Percentiles rank a stretch among this genome's conserved stretches.
phyloP scores from a whole-genome alignment of 1,284 basidiomycete species.

The Inonotus obliquus region DNA sequence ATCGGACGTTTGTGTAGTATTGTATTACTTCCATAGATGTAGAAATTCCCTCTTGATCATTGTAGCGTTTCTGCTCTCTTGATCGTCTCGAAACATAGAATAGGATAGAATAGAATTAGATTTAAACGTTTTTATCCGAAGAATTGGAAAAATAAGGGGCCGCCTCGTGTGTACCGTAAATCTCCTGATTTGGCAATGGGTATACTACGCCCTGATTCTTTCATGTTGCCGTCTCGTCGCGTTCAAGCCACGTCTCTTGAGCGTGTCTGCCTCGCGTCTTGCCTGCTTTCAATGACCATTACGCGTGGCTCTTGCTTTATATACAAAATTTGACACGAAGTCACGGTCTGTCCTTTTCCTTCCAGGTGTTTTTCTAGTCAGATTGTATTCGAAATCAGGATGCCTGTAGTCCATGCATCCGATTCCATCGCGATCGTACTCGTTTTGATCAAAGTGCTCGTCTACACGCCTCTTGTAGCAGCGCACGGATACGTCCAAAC shows the following conservation, averaged over 20 bases:
- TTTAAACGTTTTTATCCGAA: background rate
- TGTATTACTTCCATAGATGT: slow-evolving; percentile 3
- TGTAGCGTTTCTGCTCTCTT: background rate
- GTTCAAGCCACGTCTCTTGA: background rate
- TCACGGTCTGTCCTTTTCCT: background rate
- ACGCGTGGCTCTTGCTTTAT: slow-evolving; percentile 2
- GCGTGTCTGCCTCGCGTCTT: slow-evolving; percentile 7
- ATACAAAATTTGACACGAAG: background rate
- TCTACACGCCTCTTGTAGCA: slow-evolving; percentile 6
- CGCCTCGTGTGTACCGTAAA: background rate
- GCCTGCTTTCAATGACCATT: background rate
- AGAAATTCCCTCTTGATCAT: background rate
- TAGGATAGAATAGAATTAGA: background rate
- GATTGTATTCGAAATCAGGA: background rate
- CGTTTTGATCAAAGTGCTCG: slow-evolving; percentile 1
- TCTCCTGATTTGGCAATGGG: slow-evolving; percentile 1
- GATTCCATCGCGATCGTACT: slow-evolving; percentile 5
- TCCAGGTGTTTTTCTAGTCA: background rate
- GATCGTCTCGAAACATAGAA: background rate
- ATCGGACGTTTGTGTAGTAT: slow-evolving; percentile 11
- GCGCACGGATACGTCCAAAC: slow-evolving; percentile 27
- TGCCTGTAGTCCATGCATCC: background rate
- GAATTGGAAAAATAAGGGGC: background rate
- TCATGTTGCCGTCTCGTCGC: background rate
- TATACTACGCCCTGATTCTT: background rate